A percentile compares a stretch with the other conserved stretches of the same genome.
phyloP scores from a whole-genome alignment of 169 alveolate species.

The Cryptosporidium felis region DNA sequence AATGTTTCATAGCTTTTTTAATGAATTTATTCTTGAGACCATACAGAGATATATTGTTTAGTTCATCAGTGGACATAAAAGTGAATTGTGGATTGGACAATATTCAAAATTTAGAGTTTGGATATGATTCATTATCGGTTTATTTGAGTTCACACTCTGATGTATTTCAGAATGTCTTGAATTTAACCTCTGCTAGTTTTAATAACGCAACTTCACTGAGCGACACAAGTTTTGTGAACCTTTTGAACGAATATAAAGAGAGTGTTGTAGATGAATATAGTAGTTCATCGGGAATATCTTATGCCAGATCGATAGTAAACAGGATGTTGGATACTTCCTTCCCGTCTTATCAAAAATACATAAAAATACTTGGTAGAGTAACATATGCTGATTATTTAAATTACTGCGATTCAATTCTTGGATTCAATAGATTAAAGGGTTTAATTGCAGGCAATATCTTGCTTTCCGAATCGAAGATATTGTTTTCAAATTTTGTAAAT shows the following conservation, averaged over 20 bases:
- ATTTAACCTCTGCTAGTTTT: not conserved
- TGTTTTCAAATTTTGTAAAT: constrained; percentile 1
- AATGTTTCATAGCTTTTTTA: constrained; percentile 35
- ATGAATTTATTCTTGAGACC: constrained; percentile 21
- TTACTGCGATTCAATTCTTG: constrained; percentile 5
- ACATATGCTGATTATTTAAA: not conserved
- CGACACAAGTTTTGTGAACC: not conserved
- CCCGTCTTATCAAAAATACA: constrained; percentile 22
- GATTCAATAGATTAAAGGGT: constrained; percentile 29
- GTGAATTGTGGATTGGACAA: constrained; percentile 28
- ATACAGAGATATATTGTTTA: not conserved
- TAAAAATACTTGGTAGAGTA: not conserved
- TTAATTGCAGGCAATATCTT: constrained; percentile 25
- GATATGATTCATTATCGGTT: constrained; percentile 17
- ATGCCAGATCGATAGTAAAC: constrained; percentile 28
- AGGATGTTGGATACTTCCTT: constrained; percentile 8
- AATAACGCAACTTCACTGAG: constrained; percentile 35
- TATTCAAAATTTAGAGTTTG: not conserved
- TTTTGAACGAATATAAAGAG: not conserved
- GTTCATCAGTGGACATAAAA: not conserved
- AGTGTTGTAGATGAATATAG: not conserved
- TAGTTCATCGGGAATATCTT: not conserved
- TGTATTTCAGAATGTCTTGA: constrained; percentile 21
- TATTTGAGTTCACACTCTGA: constrained; percentile 24
- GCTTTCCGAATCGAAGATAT: not conserved